Evolutionary conservation across 2,329 filamentous ascomycete species (phyloP), one percentile per base, ranked within the genome.

Genomic region (Aureobasidium sp.): DNA sequence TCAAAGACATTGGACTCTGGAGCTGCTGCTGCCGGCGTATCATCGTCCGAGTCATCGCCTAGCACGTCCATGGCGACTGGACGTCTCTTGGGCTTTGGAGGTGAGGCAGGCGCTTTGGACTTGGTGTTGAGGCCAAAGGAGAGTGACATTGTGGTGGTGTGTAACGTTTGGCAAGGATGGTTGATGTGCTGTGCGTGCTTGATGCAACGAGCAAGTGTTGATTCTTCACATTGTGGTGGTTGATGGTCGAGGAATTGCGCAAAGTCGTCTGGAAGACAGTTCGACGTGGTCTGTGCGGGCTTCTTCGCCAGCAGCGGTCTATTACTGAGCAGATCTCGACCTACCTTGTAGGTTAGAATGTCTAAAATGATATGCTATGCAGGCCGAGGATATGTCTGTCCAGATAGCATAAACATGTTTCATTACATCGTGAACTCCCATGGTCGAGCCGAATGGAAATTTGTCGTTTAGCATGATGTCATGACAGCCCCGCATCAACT

Each of bases 11-110:
- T 71, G 19, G 61, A 61, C 31, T 66, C 62, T 45, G 68, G 68
- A 60, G 70, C 69, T 33, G 70, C 73, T 60, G 70, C 70, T 22
- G 83, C 77, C 64, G 85, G 85, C 1, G 80, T 82, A 64, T 81
- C 81, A 64, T 81, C 82, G 17, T 74, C 75, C 64, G 82, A 83
- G 66, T 89, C 85, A 64, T 84, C 78, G 1, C 81, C 85, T 17
- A 57, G 50, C 24, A 42, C 52, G 19, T 62, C n/a, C 67, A 33
- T 70, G 62, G 27, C 68, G 67, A 27, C 64, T 19, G 69, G 19
- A 64, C 66, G 24, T 68, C 70, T 72, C 68, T 29, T 69, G 61
- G 64, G 62, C 49, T 65, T 65, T 24, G 62, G 60, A 19, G 67
- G 67, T 50, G 63, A 63, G 11, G 68, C 57, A 12, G 56, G 61